A percentile compares a stretch with the other conserved stretches of the same genome.
These are phyloP conservation scores for Rhipidocladum racemiflorum DNA, from an alignment of 176 grass and related monocot genomes.

Conservation along the genomic window DNA sequence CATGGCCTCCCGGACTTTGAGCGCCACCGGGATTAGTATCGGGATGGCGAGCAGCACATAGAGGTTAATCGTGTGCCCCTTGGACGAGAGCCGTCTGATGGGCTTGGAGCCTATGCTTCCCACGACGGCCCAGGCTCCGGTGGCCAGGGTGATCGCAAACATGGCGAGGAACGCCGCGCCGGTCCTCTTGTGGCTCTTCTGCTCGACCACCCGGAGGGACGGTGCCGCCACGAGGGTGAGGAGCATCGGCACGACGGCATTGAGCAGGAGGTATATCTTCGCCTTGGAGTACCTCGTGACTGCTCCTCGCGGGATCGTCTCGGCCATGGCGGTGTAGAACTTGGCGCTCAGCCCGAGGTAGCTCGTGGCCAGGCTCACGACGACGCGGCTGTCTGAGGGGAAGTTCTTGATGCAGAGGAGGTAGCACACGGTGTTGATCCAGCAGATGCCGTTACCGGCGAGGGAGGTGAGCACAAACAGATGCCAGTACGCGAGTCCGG, in stretches of 20 bases:
- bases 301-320: constrained; percentile 18
- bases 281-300: constrained; percentile 15
- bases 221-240: constrained; percentile 51
- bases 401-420: constrained; percentile 91
- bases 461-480: constrained; percentile 79
- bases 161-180: constrained; percentile 57
- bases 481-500: constrained; percentile 65
- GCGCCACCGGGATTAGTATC: constrained; percentile 51
- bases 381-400: constrained; percentile 64
- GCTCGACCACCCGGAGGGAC: constrained; percentile 49
- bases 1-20: constrained; percentile 47
- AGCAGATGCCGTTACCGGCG: constrained; percentile 93
- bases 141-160: constrained; percentile 78
- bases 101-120: constrained; percentile 62
- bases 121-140: constrained; percentile 64
- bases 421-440: constrained; percentile 97
- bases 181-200: background rate
- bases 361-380: constrained; percentile 73
- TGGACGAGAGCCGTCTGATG: constrained; percentile 44
- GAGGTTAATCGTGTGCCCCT: constrained; percentile 57
- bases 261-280: constrained; percentile 78
- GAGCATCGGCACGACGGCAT: constrained; percentile 69
- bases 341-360: constrained; percentile 95
- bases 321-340: constrained; percentile 62
- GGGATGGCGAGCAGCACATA: constrained; percentile 58